Percentiles rank a stretch among this genome's conserved stretches.
These are phyloP conservation scores for Tuber borchii DNA, from an alignment of 495 filamentous ascomycete genomes.

Conservation along the genomic window DNA sequence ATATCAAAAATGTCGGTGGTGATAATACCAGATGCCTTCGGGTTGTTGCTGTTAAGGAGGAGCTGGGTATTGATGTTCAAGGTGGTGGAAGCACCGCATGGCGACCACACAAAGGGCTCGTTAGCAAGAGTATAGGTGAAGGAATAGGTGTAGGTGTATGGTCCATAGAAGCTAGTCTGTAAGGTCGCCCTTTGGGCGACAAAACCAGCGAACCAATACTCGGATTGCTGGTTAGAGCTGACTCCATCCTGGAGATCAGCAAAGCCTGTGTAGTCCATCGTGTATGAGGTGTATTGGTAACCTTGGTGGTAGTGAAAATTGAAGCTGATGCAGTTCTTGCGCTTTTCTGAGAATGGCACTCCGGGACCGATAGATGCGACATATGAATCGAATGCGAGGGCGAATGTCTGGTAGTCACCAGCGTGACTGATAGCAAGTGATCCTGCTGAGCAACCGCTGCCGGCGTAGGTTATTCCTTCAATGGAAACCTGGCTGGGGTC, in stretches of 20 bases:
- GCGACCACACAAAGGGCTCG: no score
- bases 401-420: constrained; percentile 24
- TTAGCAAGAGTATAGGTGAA: constrained; percentile 12
- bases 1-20: not conserved
- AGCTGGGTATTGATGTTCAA: constrained; percentile 11
- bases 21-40: not conserved
- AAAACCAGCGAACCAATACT: constrained; percentile 55
- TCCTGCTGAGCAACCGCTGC: constrained; percentile 30
- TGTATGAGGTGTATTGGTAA: constrained; percentile 54
- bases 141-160: not conserved
- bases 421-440: constrained; percentile 15
- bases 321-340: constrained; percentile 58
- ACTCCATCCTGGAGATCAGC: constrained; percentile 51
- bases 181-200: constrained; percentile 27
- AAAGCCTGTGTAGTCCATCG: constrained; percentile 55
- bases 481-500: constrained; percentile 27
- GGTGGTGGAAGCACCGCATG: constrained; percentile 45
- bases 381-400: constrained; percentile 23
- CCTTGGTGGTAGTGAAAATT: constrained; percentile 54
- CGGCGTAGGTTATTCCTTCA: constrained; percentile 29
- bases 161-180: not conserved
- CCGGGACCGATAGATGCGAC: constrained; percentile 43
- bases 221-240: constrained; percentile 52
- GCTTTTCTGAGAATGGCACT: constrained; percentile 32
- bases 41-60: not conserved